phyloP scores from a whole-genome alignment of 2,329 filamentous ascomycete genomes.

The Colletotrichum sp. region DNA sequence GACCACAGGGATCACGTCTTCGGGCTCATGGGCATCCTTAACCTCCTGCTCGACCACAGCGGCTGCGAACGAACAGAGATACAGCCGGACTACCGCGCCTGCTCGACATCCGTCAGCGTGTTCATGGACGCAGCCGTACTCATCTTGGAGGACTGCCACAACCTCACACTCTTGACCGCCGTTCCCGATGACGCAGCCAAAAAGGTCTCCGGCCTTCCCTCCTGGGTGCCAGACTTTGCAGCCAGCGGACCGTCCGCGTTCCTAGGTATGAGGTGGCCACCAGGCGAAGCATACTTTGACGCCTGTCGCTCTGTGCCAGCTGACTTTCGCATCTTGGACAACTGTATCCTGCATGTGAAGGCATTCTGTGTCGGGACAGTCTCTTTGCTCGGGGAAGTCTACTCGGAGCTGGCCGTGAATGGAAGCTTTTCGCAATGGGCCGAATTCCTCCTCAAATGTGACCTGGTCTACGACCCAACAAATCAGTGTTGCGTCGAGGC shows the following conservation, averaged over 20 bases:
- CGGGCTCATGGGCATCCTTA: constrained; percentile 21
- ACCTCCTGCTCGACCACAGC: constrained; percentile 1
- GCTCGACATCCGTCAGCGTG: neutral
- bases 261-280: neutral
- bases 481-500: constrained; percentile 28
- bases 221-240: constrained; percentile 28
- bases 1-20: constrained; percentile 22
- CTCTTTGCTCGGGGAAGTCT: neutral
- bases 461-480: constrained; percentile 21
- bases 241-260: neutral
- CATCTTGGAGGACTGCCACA: constrained; percentile 17
- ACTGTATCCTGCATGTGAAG: neutral
- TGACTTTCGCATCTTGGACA: neutral
- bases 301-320: neutral
- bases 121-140: neutral
- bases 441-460: constrained; percentile 22
- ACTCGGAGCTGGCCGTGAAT: constrained; percentile 5
- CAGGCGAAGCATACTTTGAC: neutral
- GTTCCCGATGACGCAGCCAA: constrained; percentile 22
- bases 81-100: neutral
- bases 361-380: neutral
- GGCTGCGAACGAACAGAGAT: neutral
- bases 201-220: constrained; percentile 3
- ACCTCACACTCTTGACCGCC: constrained; percentile 23
- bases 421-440: constrained; percentile 17